phyloP scores from a whole-genome alignment of 192 early-diverging fungal genomes.

The Cetraspora pellucida region DNA sequence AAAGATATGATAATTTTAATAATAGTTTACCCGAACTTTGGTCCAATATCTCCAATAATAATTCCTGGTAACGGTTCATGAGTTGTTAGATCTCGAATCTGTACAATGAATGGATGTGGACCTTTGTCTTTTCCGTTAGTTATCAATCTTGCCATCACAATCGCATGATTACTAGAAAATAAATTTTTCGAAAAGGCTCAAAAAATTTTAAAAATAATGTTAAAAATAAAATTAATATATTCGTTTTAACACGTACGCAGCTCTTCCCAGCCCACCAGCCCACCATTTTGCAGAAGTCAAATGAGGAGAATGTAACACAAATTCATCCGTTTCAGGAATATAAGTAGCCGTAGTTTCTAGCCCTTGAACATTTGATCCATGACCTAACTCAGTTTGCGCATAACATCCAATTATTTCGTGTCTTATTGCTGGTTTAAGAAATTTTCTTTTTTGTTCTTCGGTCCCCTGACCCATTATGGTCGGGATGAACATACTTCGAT shows the following conservation, averaged over 20 bases:
- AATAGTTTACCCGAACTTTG: constrained; percentile 64
- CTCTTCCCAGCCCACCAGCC: constrained; percentile 81
- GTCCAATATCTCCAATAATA: constrained; percentile 85
- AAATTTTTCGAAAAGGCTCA: neutral
- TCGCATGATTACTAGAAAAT: constrained; percentile 64
- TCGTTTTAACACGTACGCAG: constrained; percentile 39
- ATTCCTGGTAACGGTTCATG: constrained; percentile 77
- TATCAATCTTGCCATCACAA: constrained; percentile 83
- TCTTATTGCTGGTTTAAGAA: constrained; percentile 68
- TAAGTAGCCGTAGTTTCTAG: constrained; percentile 88
- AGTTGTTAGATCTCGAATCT: constrained; percentile 72
- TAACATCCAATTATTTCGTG: constrained; percentile 86
- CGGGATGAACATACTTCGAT: constrained; percentile 83
- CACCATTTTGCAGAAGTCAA: constrained; percentile 87
- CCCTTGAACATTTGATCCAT: constrained; percentile 86
- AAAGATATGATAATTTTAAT: too few relatives aligned
- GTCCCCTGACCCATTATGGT: constrained; percentile 73
- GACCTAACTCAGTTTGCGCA: constrained; percentile 81
- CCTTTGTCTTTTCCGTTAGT: constrained; percentile 75
- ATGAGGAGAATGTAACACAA: constrained; percentile 79
- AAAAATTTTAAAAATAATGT: neutral
- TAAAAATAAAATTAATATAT: neutral
- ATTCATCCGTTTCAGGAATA: constrained; percentile 81
- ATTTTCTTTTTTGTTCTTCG: constrained; percentile 77
- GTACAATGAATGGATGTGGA: constrained; percentile 79